Base-by-base conservation (phyloP, 73 alveolate species). In the Strombidium stylifer region DNA sequence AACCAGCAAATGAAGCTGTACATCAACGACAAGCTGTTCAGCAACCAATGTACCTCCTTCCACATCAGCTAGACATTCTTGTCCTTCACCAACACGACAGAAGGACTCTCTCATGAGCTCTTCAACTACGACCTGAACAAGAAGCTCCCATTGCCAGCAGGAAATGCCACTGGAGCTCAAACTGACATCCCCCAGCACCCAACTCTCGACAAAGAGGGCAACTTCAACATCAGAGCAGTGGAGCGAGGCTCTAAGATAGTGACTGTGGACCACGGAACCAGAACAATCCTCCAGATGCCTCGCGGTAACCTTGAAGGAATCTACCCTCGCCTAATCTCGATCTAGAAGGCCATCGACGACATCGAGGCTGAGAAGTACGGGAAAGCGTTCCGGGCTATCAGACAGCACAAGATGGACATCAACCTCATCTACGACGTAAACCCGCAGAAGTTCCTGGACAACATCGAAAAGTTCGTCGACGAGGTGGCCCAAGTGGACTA, bases 271-370 rank as follows among this genome's bases (percentile, higher is more conserved):
- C 77, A 86, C n/a, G 50, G 56, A 12, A 90, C 92, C 27, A 87
- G 86, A 65, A 52, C 79, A 6, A 68, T 95, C 24, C 65, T 95
- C n/a, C 88, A 95, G 80, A 69, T 90, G 89, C 98, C 98, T 31
- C 69, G 99, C 81, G 99, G 99, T 0, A 95, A 95, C 67, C 83
- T 95, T 40, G 99, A 95, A 67, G 92, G 97, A 12, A 81, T 90
- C 30, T 68, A 65, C 53, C 98, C 96, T 0, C 54, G 99, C 69
- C 67, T 93, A 16, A 81, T 94, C 34, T 67, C 89, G 46, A 69
- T 95, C 8, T 82, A 94, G 31, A 73, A 93, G 36, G 90, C 84
- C 6, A 87, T 81, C 49, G 68, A 93, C 44, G 74, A 91, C 16
- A 85, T 93, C 25, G 94, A 85, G 56, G 66, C 67, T n/a, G 41